These are phyloP conservation scores for Blastobotrys arbuscula DNA, from an alignment of 1,139 yeast genomes.

Conservation along the genomic window DNA sequence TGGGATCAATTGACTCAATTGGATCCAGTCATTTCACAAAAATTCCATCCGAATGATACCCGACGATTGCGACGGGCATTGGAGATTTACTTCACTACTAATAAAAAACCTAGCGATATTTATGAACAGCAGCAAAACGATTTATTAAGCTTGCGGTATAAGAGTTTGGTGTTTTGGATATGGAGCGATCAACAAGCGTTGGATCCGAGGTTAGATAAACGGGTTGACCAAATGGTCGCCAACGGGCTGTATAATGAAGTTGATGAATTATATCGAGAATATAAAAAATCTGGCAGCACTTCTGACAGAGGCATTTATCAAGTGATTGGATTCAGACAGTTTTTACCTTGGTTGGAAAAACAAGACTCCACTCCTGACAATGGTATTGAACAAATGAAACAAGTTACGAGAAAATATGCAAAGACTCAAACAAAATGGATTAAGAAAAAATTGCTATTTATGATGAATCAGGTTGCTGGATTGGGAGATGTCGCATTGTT, in stretches of 20 bases:
- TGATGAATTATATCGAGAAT: constrained; percentile 41
- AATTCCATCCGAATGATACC: constrained; percentile 88
- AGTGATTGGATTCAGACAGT: constrained; percentile 93
- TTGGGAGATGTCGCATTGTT: constrained; percentile 56
- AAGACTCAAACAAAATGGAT: constrained; percentile 93
- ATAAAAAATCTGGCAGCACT: constrained; percentile 29
- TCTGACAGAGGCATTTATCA: constrained; percentile 78
- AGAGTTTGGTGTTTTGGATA: constrained; percentile 77
- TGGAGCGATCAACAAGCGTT: constrained; percentile 61
- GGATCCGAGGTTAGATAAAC: constrained; percentile 56
- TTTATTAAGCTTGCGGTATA: constrained; percentile 46
- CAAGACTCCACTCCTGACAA: constrained; percentile 28
- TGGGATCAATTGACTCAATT: constrained; percentile 43
- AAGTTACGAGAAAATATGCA: constrained; percentile 81
- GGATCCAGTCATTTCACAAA: constrained; percentile 71
- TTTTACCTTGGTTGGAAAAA: constrained; percentile 65
- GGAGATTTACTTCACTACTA: constrained; percentile 69
- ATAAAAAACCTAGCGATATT: constrained; percentile 61
- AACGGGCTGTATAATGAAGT: constrained; percentile 60
- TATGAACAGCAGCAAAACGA: constrained; percentile 49
- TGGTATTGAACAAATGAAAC: constrained; percentile 74
- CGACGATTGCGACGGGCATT: constrained; percentile 74
- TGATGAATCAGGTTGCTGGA: constrained; percentile 41
- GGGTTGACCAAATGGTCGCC: constrained; percentile 81
- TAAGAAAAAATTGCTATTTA: constrained; percentile 59